Conservation (phyloP, 1,284 basidiomycete species). For the Moniliophthora roreri region DNA sequence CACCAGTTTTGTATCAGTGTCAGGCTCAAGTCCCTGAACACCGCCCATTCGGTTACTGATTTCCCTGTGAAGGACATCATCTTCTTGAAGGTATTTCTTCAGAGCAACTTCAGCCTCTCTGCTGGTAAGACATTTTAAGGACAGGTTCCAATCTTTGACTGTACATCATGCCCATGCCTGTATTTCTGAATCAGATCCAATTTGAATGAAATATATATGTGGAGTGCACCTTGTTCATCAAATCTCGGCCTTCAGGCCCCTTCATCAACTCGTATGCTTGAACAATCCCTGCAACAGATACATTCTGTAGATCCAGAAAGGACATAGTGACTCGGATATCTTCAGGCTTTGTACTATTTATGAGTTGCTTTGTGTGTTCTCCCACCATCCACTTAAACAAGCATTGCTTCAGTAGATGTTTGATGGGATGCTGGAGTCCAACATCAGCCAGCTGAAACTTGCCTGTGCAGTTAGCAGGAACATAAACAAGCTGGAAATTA, state of each 20-base stretch:
- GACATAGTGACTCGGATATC: constrained; percentile 19
- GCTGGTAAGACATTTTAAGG: constrained; percentile 18
- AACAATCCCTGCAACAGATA: constrained; percentile 19
- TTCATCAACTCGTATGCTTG: constrained; percentile 21
- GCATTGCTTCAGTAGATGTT: constrained; percentile 21
- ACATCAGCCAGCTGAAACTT: constrained; percentile 18
- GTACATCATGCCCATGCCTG: constrained; percentile 17
- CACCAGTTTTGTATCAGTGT: too few species aligned
- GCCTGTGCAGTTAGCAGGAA: constrained; percentile 23
- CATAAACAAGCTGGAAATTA: constrained; percentile 21
- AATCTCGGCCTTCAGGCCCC: constrained; percentile 15
- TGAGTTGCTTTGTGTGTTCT: constrained; percentile 10
- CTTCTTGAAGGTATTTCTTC: constrained; percentile 14
- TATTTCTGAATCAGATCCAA: not conserved
- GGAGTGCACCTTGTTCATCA: constrained; percentile 17
- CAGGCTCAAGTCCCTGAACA: too few species aligned
- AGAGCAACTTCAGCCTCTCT: constrained; percentile 15
- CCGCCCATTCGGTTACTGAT: constrained; percentile 15
- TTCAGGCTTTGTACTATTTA: constrained; percentile 12
- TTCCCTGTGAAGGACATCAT: constrained; percentile 16
- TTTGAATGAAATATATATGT: not conserved
- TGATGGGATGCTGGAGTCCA: constrained; percentile 19
- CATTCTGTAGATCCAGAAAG: constrained; percentile 18
- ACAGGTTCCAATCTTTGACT: constrained; percentile 18
- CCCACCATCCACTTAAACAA: constrained; percentile 12